Evolutionary conservation across 306 rosid genomes (phyloP).

Genomic region (Rosa lucieae): DNA sequence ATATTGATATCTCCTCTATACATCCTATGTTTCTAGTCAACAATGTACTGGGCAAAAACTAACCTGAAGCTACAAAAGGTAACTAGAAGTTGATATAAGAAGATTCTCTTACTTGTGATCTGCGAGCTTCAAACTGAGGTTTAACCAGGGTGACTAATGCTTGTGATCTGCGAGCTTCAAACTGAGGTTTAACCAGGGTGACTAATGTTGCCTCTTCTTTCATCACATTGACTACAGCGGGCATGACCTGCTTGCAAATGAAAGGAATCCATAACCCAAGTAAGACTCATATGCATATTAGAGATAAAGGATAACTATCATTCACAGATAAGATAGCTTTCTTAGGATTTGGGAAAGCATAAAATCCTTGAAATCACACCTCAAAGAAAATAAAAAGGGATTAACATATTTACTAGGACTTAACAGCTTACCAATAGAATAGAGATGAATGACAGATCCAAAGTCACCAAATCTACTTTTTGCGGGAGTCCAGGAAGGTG

Average conservation of each 20-base stretch:
- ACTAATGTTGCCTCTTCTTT: constrained; percentile 76
- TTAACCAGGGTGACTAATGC: constrained; percentile 83
- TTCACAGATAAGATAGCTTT: neutral
- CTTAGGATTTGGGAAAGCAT: neutral
- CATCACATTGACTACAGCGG: constrained; percentile 81
- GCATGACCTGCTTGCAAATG: constrained; percentile 72
- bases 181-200: constrained; percentile 90
- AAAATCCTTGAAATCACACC: neutral
- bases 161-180: constrained; percentile 89
- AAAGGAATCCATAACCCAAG: neutral
- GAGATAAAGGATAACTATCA: neutral
- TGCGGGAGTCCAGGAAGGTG: constrained; percentile 81
- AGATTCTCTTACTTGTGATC: constrained; percentile 69
- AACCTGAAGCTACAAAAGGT: neutral
- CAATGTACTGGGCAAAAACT: neutral
- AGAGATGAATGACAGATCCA: constrained; percentile 95
- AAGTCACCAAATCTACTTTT: constrained; percentile 85
- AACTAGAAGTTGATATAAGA: constrained; percentile 3
- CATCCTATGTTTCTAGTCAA: neutral
- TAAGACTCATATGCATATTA: neutral
- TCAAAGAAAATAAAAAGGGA: neutral
- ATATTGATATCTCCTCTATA: neutral
- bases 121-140: constrained; percentile 92
- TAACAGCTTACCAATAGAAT: constrained; percentile 73
- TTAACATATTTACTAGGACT: constrained; percentile 1